Evolutionary conservation across 2,329 filamentous ascomycete genomes (phyloP), one percentile per base, ranked within the genome.

Genomic region (Fusarium sp.): DNA sequence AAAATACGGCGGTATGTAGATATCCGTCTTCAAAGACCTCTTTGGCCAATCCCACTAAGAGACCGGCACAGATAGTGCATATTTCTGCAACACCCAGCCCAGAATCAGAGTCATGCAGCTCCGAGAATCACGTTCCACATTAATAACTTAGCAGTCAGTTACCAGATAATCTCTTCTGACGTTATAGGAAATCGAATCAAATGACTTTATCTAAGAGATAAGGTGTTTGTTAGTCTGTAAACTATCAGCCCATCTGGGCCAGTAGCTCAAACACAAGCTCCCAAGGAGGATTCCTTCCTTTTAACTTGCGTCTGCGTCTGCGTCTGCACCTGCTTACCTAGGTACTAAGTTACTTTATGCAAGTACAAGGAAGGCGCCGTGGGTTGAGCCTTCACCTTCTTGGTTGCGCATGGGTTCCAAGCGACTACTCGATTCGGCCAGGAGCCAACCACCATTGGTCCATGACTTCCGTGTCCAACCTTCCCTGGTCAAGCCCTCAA

Each of bases 341-440:
- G 24, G 24, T 24, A 24, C 22, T 45, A 25, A 40, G 40, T 56
- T 44, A 22, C 53, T 52, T 63, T 67, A 62, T 70, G 64, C 59
- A 68, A 30, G 40, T 62, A 70, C 32, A 51, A 60, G 62, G 61
- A n/a, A 43, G 30, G n/a, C 41, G 24, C 53, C 24, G 51, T 48
- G 40, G 48, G n/a, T 22, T 34, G 58, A 58, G 45, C 29, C 55
- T 57, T 58, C 41, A 52, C 29, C 45, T 44, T 60, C 41, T 25
- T 55, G 67, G 66, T 43, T 51, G 30, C 45, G 59, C 73, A 75
- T 56, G 73, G 73, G 56, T 73, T 57, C 46, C 60, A 65, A 66
- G 62, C 58, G 62, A 75, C 74, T 75, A 75, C 74, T 75, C 72
- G 70, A 76, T 75, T 75, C 45, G 74, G 74, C 62, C 63, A 61